Base-by-base conservation (phyloP, 176 grass and related monocot species). In the Typha latifolia region DNA sequence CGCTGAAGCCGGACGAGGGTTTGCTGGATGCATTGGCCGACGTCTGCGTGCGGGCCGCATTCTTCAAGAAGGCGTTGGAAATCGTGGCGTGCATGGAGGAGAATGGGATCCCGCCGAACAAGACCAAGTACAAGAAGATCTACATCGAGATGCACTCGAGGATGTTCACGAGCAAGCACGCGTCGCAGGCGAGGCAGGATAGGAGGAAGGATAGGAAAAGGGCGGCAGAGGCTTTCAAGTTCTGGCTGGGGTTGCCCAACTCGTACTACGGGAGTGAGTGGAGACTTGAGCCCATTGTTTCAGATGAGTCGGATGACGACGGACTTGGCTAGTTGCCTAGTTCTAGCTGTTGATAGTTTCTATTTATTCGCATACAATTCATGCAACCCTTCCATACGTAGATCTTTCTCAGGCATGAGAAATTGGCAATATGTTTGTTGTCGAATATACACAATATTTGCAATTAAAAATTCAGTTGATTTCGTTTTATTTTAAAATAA, bases 51-150 rank as follows among this genome's bases (percentile, higher is more conserved):
- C 53, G 84, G 67, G 82, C 84, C 5, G 92, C 79, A 0, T 91
- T 96, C 73, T 96, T 96, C 77, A 79, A 64, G 73, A 96, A 88
- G 87, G 92, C 92, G 53, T 61, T 96, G 69, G 93, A 96, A 76
- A 89, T 96, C 50, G 93, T 96, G 78, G 93, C 88, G 66, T 82
- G 82, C 78, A 96, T 96, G 93, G 93, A 96, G 85, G 85, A 91
- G 68, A 89, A 82, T 34, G 88, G 88, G 64, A 84, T 96, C 37
- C 75, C 83, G 4, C 84, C 93, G 51, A 84, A 96, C 83, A 96
- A 96, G 82, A 79, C 77, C 57, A 96, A 82, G 85, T 96, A 96
- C 82, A 86, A 77, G 78, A 91, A 76, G 88, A 96, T 91, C 24
- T 96, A 96, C 77, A 79, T 91, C 48, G 69, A 96, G 83, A 80